Conservation (phyloP, 176 grass and related monocot species). For the Oropetium thomaeum region DNA sequence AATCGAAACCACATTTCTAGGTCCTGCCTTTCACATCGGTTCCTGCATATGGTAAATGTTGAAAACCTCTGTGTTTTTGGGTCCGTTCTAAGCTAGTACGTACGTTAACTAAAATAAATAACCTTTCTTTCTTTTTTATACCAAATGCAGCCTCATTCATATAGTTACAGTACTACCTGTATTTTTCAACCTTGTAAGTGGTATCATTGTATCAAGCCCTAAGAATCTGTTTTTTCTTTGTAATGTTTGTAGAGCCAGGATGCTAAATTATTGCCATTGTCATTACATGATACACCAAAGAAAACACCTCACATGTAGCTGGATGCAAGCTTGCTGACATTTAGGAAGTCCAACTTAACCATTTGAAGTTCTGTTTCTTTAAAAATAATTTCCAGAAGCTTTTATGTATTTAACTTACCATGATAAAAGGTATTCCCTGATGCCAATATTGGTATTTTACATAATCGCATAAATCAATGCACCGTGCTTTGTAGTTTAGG, state of each 20-base stretch:
- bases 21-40: constrained; percentile 1
- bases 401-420: background rate
- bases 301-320: background rate
- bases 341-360: background rate
- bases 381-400: constrained; percentile 1
- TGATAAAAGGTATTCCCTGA: background rate
- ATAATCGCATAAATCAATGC: background rate
- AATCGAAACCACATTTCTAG: constrained; percentile 7
- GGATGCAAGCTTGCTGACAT: background rate
- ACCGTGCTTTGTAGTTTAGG: background rate
- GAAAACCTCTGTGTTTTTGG: background rate
- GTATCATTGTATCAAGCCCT: background rate
- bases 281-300: background rate
- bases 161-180: background rate
- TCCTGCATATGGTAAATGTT: background rate
- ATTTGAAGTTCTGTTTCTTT: too few species aligned
- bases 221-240: background rate
- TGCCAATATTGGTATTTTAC: background rate
- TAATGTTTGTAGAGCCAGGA: background rate
- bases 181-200: background rate
- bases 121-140: background rate
- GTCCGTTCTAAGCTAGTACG: background rate
- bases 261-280: background rate
- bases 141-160: background rate
- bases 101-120: background rate